Evolutionary conservation across 306 rosid genomes (phyloP).

Genomic region (Prunus davidiana): DNA sequence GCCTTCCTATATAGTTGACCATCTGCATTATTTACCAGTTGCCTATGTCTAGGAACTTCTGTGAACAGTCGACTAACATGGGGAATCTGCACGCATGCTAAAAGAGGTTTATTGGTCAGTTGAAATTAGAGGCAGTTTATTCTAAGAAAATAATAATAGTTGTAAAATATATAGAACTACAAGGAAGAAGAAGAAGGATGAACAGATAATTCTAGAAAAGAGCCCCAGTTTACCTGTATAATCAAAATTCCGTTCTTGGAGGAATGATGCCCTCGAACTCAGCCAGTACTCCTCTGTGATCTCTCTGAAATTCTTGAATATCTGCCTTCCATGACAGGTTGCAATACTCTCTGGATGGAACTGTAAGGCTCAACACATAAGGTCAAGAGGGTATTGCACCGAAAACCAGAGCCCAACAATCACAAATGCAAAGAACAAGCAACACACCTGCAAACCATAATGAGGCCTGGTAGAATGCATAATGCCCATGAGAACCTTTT

Average conservation of each 20-base stretch:
- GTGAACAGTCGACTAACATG: conserved; percentile 35
- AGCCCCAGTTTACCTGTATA: conserved; percentile 58
- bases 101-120: conserved; percentile 55
- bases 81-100: conserved; percentile 64
- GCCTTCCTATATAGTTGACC: conserved; percentile 30
- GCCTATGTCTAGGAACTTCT: conserved; percentile 39
- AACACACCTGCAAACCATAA: conserved; percentile 91
- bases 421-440: conserved; percentile 24
- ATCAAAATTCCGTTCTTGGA: conserved; percentile 29
- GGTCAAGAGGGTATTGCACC: conserved; percentile 23
- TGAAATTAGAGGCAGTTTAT: conserved; percentile 13
- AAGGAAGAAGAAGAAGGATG: conserved; percentile 12
- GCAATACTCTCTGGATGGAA: conserved; percentile 99
- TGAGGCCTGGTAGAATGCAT: conserved; percentile 90
- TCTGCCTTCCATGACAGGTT: conserved; percentile 73
- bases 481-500: conserved; percentile 81
- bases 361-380: conserved; percentile 51
- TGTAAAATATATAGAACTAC: not conserved
- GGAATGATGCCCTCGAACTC: conserved; percentile 45
- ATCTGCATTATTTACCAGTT: conserved; percentile 27
- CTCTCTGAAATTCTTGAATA: conserved; percentile 82
- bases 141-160: not conserved
- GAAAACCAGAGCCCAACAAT: conserved; percentile 14
- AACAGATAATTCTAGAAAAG: conserved; percentile 10
- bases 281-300: conserved; percentile 81